Percentiles rank a stretch among this genome's conserved stretches.
phyloP scores from a whole-genome alignment of 108 stramenopile genomes.

The Epithemia pelagica region DNA sequence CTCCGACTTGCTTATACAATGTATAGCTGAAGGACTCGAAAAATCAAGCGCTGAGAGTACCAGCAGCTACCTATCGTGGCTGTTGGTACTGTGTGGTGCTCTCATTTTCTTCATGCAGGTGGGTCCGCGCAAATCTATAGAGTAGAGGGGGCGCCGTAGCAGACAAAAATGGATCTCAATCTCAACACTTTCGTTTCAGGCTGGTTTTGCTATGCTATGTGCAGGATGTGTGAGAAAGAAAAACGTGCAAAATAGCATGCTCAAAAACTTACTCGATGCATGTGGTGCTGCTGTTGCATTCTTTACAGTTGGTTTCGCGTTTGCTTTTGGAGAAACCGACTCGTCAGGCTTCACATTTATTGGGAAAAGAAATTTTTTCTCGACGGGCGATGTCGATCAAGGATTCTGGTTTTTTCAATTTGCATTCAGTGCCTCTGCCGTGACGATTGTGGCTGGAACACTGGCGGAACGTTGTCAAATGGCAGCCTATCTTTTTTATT shows the following conservation, averaged over 20 bases:
- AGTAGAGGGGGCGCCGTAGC: not conserved
- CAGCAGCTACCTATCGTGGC: constrained; percentile 6
- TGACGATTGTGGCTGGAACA: constrained; percentile 89
- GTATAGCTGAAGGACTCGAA: constrained; percentile 62
- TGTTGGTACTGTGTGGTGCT: constrained; percentile 4
- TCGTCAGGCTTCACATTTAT: constrained; percentile 36
- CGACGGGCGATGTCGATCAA: constrained; percentile 33
- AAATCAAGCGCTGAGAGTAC: constrained; percentile 56
- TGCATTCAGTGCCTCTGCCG: constrained; percentile 75
- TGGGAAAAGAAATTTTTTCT: constrained; percentile 48
- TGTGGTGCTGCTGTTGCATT: constrained; percentile 75
- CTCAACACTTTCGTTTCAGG: constrained; percentile 46
- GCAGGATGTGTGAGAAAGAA: constrained; percentile 74
- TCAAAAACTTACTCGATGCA: constrained; percentile 82
- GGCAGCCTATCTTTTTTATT: constrained; percentile 74
- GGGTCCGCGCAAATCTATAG: constrained; percentile 18
- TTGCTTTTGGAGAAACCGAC: constrained; percentile 59
- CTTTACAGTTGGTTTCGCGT: constrained; percentile 72
- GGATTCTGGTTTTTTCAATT: constrained; percentile 79
- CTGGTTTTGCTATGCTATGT: constrained; percentile 80
- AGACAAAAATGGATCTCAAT: constrained; percentile 16
- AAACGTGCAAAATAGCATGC: constrained; percentile 82
- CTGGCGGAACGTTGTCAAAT: constrained; percentile 29
- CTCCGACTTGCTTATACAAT: constrained; percentile 28
- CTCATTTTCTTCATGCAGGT: constrained; percentile 11